A percentile compares a stretch with the other conserved stretches of the same genome.
Conservation (phyloP, 495 filamentous ascomycete species). For the Tuber calosporum region DNA sequence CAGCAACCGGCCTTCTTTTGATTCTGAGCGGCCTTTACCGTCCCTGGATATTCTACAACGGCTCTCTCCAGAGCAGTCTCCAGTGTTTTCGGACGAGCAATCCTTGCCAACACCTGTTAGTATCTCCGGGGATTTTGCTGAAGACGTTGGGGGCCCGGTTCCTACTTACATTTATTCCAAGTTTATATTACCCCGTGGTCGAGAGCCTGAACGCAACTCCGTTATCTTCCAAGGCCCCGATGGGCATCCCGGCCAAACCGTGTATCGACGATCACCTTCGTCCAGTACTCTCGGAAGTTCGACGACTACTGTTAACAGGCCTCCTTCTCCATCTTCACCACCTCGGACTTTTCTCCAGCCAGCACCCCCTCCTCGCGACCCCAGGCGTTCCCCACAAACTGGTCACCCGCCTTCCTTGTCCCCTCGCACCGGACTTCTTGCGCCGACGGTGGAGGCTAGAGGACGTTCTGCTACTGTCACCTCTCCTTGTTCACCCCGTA, state of each 20-base stretch:
- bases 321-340: conserved; percentile 50
- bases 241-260: not conserved
- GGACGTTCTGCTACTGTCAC: conserved; percentile 20
- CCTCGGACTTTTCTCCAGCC: conserved; percentile 41
- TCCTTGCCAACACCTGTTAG: conserved; percentile 57
- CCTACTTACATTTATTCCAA: conserved; percentile 78
- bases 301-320: conserved; percentile 57
- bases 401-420: conserved; percentile 14
- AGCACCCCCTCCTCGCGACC: conserved; percentile 20
- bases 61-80: conserved; percentile 57
- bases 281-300: conserved; percentile 49
- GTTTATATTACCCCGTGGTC: conserved; percentile 74
- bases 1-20: conserved; percentile 62
- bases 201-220: conserved; percentile 64
- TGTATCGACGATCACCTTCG: not conserved
- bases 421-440: conserved; percentile 16
- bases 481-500: conserved; percentile 23
- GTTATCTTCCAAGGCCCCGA: conserved; percentile 52
- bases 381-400: conserved; percentile 12
- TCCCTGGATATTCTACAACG: conserved; percentile 42
- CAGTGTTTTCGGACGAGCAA: conserved; percentile 55
- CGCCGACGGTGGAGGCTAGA: conserved; percentile 13
- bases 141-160: conserved; percentile 49
- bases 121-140: conserved; percentile 55
- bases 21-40: conserved; percentile 45